Conservation (phyloP, 1,139 yeast species). For the Magnusiomyces magnusii region DNA sequence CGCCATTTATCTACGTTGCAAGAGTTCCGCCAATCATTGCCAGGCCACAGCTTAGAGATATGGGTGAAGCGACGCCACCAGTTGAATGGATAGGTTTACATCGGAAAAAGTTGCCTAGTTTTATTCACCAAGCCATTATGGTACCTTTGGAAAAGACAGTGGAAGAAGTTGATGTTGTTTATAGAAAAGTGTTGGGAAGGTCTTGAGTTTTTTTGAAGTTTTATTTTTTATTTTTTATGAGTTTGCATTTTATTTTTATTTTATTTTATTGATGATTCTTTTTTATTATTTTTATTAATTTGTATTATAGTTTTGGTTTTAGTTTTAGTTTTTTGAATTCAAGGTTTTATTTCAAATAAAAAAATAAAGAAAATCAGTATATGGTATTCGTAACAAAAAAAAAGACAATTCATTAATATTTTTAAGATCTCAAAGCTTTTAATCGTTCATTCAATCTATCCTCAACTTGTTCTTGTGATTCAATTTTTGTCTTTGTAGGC, state of each 20-base stretch:
- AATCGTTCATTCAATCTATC: conserved; percentile 81
- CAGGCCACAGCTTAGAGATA: conserved; percentile 80
- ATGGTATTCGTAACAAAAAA: no score
- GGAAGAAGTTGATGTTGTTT: conserved; percentile 43
- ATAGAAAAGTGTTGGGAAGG: conserved; percentile 23
- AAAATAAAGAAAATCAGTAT: no score
- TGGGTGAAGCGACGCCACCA: conserved; percentile 97
- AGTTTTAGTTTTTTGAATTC: not conserved
- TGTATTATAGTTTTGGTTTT: not conserved
- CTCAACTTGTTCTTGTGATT: conserved; percentile 67
- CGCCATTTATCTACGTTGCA: conserved; percentile 54
- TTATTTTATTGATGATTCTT: no score
- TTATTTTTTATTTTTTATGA: not conserved
- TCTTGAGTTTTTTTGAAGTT: conserved; percentile 13
- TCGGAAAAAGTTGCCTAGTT: conserved; percentile 72
- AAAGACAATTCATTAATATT: conserved; percentile 11
- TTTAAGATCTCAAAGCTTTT: conserved; percentile 57
- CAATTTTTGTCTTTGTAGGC: conserved; percentile 32
- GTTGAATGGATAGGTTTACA: conserved; percentile 96
- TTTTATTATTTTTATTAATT: not conserved
- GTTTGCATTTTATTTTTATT: not conserved
- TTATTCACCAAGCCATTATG: conserved; percentile 74
- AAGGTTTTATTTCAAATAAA: no score
- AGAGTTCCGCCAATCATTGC: conserved; percentile 72
- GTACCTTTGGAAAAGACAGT: conserved; percentile 66